Base-by-base conservation (phyloP, 2,329 filamentous ascomycete genomes). In the Talaromyces sp. region DNA sequence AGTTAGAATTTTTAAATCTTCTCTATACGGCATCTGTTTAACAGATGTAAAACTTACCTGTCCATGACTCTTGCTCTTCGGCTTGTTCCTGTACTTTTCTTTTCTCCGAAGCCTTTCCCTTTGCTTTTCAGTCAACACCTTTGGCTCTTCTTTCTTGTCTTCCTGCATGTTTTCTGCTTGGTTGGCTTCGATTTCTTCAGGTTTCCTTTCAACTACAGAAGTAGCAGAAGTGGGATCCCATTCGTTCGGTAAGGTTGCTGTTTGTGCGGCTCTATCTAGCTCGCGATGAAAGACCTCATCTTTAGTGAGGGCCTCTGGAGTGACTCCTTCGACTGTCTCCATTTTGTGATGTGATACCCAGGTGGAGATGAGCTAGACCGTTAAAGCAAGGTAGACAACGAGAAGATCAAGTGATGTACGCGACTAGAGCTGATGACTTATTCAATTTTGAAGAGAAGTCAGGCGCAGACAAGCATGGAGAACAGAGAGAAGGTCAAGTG, bases 31-130 rank as follows among this genome's bases (percentile, higher is more conserved):
- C 2, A 21, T 21, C 16, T 28, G 5, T n/a, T 25, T 1, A 42
- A 57, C 18, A 23, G 16, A 33, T 18, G n/a, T 21, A 18, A 48
- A 50, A 21, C 46, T n/a, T 37, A 63, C 62, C 50, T 63, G 57
- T n/a, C 62, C 62, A 57, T 31, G 28, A n/a, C 58, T 61, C 39
- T 62, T 64, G 39, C 63, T 64, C 21, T 64, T 64, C 11, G 42
- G 28, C 9, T 4, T 33, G 21, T 64, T 61, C 54, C 52, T 64
- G 44, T 62, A 44, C 28, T 62, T 64, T 8, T 21, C 42, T 12
- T 64, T 64, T 59, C 21, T 61, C 14, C 31, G 42, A 28, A 61
- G 35, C 23, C 37, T 54, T 14, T 42, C 28, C 39, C 59, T 61
- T n/a, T 64, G 54, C 25, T 64, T 62, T 14, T 25, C 59, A 7